Conservation (phyloP, 2,329 filamentous ascomycete genomes). For the Diaporthe longicolla region DNA sequence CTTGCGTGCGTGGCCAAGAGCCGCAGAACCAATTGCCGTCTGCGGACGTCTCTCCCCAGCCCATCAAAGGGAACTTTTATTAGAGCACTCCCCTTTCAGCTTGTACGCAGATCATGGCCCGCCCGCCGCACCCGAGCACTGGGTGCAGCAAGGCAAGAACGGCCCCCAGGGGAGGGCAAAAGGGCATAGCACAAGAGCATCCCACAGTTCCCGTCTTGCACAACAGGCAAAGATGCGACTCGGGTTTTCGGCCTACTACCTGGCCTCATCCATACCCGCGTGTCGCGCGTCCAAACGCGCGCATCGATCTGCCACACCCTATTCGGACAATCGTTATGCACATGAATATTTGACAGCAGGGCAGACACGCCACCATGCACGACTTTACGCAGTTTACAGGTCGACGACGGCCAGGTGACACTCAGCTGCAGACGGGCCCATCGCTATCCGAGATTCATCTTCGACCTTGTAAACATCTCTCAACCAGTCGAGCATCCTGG, state of each 20-base stretch:
- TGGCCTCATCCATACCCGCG: not conserved
- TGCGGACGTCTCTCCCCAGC: conserved; percentile 1
- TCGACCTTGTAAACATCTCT: not conserved
- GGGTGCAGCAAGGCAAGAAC: not conserved
- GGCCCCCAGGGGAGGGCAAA: not conserved
- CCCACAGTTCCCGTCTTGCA: conserved; percentile 3
- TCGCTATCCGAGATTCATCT: not conserved
- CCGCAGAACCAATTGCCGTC: conserved; percentile 35
- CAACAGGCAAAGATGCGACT: not conserved
- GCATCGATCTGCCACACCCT: conserved; percentile 8
- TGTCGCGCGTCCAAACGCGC: not conserved
- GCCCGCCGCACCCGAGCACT: not conserved
- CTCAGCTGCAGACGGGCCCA: conserved; percentile 1
- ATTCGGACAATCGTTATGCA: conserved; percentile 4
- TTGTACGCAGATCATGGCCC: conserved; percentile 6
- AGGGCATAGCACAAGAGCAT: not conserved
- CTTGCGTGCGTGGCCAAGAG: conserved; percentile 34
- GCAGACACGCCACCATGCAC: conserved; percentile 26
- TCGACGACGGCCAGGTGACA: not conserved
- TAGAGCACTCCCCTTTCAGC: not conserved
- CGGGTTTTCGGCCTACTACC: not conserved
- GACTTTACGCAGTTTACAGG: not conserved
- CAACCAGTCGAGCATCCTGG: not conserved
- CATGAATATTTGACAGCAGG: not conserved
- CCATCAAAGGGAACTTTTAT: not conserved